Percentiles rank a stretch among this genome's conserved stretches.
Conservation (phyloP, 1,284 basidiomycete genomes). For the Trametes sp. region DNA sequence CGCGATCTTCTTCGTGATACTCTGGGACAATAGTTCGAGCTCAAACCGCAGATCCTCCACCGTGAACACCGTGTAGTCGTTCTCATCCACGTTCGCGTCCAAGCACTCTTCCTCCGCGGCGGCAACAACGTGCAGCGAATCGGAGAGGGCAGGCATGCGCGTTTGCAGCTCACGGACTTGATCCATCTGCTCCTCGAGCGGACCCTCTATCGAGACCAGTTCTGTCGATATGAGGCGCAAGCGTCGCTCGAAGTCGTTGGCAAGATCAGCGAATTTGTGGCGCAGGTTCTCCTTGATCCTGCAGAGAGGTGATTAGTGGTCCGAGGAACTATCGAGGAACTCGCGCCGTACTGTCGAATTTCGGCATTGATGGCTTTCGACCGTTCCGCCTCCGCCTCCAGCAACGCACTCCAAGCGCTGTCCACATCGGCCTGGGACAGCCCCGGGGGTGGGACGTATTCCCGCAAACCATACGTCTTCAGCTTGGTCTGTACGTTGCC, state of each 20-base stretch:
- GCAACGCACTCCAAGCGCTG: constrained; percentile 76
- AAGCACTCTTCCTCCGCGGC: constrained; percentile 79
- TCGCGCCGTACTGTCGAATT: constrained; percentile 79
- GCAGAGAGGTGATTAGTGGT: constrained; percentile 22
- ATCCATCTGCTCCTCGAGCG: constrained; percentile 76
- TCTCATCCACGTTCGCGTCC: constrained; percentile 96
- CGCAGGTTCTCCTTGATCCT: constrained; percentile 92
- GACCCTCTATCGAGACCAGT: constrained; percentile 80
- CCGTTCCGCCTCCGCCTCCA: constrained; percentile 79
- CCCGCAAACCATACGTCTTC: constrained; percentile 86
- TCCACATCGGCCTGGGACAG: constrained; percentile 83
- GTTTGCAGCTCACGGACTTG: constrained; percentile 65
- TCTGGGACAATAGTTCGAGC: constrained; percentile 83
- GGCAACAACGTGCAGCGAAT: constrained; percentile 61
- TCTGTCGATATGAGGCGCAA: constrained; percentile 79
- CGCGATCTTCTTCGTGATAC: constrained; percentile 87
- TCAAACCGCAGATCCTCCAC: constrained; percentile 93
- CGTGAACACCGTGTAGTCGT: constrained; percentile 94
- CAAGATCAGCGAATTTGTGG: constrained; percentile 83
- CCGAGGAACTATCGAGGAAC: background rate
- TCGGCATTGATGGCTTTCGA: constrained; percentile 90
- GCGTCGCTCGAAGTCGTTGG: constrained; percentile 84
- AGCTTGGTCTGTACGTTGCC: constrained; percentile 96
- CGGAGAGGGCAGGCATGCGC: constrained; percentile 67
- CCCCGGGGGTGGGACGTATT: constrained; percentile 84